phyloP scores from a whole-genome alignment of 805 yeast species.

The Wickerhamomyces xylosicus region DNA sequence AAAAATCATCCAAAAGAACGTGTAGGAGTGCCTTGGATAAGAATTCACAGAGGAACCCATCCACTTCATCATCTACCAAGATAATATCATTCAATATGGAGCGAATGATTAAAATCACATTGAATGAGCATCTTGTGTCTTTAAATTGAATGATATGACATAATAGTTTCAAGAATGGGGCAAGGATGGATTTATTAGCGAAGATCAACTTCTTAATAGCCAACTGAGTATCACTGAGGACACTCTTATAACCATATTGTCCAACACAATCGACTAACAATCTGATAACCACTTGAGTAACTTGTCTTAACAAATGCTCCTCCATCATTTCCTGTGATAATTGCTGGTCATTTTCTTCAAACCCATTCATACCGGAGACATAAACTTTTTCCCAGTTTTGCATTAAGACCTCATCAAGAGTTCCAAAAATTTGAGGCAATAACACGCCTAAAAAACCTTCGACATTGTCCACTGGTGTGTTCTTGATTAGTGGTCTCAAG shows the following conservation, averaged over 20 bases:
- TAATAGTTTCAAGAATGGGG: slow-evolving; percentile 66
- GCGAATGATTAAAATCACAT: slow-evolving; percentile 73
- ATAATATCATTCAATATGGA: slow-evolving; percentile 62
- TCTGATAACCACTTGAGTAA: slow-evolving; percentile 86
- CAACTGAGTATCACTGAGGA: slow-evolving; percentile 46
- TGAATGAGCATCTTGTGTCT: slow-evolving; percentile 89
- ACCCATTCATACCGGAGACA: slow-evolving; percentile 26
- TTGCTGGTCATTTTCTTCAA: slow-evolving; percentile 54
- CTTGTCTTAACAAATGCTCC: slow-evolving; percentile 85
- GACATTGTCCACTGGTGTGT: slow-evolving; percentile 71
- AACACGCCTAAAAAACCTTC: slow-evolving; percentile 65
- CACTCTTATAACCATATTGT: slow-evolving; percentile 42
- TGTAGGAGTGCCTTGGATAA: slow-evolving; percentile 60
- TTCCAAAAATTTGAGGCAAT: slow-evolving; percentile 64
- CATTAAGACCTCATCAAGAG: slow-evolving; percentile 66
- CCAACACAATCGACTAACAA: slow-evolving; percentile 81
- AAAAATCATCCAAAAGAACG: slow-evolving; percentile 64
- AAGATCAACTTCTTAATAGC: slow-evolving; percentile 60
- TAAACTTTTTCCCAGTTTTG: slow-evolving; percentile 66
- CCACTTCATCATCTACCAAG: slow-evolving; percentile 65
- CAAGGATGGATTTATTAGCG: slow-evolving; percentile 54
- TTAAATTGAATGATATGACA: slow-evolving; percentile 72
- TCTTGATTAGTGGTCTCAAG: slow-evolving; percentile 73
- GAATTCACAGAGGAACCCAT: slow-evolving; percentile 43
- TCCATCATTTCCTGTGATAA: slow-evolving; percentile 98